Percentiles rank a stretch among this genome's conserved stretches.
Conservation (phyloP, 805 yeast species). For the Pichia exigua region DNA sequence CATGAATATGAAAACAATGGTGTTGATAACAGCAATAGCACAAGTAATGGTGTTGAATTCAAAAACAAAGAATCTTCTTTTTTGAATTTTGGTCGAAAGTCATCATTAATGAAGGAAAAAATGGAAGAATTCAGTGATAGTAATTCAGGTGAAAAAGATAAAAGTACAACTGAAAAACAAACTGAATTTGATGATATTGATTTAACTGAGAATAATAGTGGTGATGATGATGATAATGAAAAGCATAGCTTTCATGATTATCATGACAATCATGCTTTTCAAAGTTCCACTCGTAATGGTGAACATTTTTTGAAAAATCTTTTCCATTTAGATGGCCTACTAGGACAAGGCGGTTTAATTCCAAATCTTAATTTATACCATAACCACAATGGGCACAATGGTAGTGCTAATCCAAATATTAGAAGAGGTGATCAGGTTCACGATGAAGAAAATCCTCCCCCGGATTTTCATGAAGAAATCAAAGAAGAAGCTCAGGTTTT, state of each 20-base stretch:
- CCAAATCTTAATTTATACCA: constrained; percentile 7
- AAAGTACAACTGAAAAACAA: not conserved
- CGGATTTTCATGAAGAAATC: constrained; percentile 29
- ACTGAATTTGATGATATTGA: not conserved
- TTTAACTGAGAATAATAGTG: not conserved
- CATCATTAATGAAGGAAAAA: not conserved
- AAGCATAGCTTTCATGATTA: too few species aligned
- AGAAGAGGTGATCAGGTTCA: not conserved
- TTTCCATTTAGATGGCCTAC: constrained; percentile 10
- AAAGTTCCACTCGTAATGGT: not conserved
- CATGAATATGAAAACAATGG: not conserved
- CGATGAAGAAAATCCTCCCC: constrained; percentile 15
- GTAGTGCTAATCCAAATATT: not conserved
- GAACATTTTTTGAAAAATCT: constrained; percentile 10
- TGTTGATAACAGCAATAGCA: not conserved
- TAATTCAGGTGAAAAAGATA: not conserved
- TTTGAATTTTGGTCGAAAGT: not conserved
- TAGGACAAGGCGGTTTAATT: constrained; percentile 12
- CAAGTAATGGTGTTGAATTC: not conserved
- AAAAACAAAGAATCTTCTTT: not conserved
- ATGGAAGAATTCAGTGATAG: not conserved
- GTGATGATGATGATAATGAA: not conserved
- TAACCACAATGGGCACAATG: not conserved
- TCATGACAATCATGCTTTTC: not conserved
- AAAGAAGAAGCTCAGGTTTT: constrained; percentile 48